Percentiles rank a stretch among this genome's conserved stretches.
Evolutionary conservation across 148 eudicot species (phyloP).

Genomic region (Nepenthes mirabilis): DNA sequence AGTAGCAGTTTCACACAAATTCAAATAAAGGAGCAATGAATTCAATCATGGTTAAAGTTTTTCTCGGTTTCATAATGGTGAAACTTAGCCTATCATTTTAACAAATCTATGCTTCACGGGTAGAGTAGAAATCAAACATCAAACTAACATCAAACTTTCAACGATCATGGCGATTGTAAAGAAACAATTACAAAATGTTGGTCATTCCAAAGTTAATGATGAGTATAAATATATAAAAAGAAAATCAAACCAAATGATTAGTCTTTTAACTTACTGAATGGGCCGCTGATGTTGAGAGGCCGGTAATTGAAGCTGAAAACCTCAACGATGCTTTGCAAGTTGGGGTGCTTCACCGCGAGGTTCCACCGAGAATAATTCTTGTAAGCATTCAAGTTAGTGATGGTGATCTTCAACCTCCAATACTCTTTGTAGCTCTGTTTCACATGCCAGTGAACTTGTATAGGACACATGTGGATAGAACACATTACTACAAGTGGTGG

Average conservation of each 20-base stretch:
- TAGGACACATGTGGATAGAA: slow-evolving; percentile 58
- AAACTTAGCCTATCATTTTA: too few relatives aligned
- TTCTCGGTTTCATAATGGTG: too few relatives aligned
- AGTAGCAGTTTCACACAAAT: too few relatives aligned
- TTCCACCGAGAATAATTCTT: slow-evolving; percentile 67
- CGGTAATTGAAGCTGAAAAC: slow-evolving; percentile 72
- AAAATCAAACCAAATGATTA: not conserved
- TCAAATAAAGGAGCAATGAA: too few relatives aligned
- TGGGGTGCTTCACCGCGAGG: slow-evolving; percentile 61
- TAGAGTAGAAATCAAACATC: too few relatives aligned
- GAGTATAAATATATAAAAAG: too few relatives aligned
- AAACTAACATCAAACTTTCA: too few relatives aligned
- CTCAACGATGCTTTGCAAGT: slow-evolving; percentile 31
- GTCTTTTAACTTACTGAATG: slow-evolving; percentile 36
- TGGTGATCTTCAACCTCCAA: slow-evolving; percentile 74
- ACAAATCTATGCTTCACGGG: too few relatives aligned
- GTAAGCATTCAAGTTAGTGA: slow-evolving; percentile 41
- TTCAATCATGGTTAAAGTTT: too few relatives aligned
- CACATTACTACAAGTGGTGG: slow-evolving; percentile 41
- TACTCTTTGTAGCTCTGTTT: slow-evolving; percentile 59
- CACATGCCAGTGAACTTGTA: slow-evolving; percentile 76
- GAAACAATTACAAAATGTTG: too few relatives aligned
- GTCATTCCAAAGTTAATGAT: too few relatives aligned
- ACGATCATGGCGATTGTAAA: too few relatives aligned
- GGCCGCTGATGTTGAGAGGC: slow-evolving; percentile 36